Evolutionary conservation across 495 filamentous ascomycete species (phyloP).

Genomic region (Xanthoparmelia taractica): DNA sequence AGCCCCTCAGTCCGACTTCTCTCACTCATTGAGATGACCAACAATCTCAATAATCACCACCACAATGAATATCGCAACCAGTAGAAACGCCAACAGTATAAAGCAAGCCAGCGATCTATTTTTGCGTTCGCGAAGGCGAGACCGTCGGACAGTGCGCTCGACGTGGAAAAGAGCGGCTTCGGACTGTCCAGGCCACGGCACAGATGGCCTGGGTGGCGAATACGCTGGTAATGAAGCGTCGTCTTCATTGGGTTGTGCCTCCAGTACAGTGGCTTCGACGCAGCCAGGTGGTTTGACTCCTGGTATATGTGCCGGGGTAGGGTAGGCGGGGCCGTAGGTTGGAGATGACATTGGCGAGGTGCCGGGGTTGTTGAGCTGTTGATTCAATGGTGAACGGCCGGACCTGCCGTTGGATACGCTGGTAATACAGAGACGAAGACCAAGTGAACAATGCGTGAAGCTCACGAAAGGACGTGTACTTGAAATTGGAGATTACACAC

Average conservation of each 20-base stretch:
- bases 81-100: conserved; percentile 1
- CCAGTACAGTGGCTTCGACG: conserved; percentile 1
- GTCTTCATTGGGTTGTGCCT: neutral
- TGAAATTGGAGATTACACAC: neutral
- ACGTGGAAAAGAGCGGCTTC: neutral
- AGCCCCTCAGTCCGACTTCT: neutral
- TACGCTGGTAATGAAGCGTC: neutral
- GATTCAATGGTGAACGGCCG: neutral
- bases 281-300: neutral
- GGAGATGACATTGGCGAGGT: neutral
- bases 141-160: neutral
- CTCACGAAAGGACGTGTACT: neutral
- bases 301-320: conserved; percentile 1
- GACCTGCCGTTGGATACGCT: neutral
- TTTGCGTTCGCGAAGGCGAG: neutral
- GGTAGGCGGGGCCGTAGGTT: neutral
- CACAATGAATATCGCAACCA: conserved; percentile 2
- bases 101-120: conserved; percentile 1
- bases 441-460: neutral
- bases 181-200: conserved; percentile 2
- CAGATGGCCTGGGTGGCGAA: neutral
- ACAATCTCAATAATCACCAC: conserved; percentile 1
- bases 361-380: neutral
- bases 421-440: neutral
- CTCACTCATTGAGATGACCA: neutral